Conservation (phyloP, 371 early-diverging fungal genomes). For the Capillidium heterosporum region DNA sequence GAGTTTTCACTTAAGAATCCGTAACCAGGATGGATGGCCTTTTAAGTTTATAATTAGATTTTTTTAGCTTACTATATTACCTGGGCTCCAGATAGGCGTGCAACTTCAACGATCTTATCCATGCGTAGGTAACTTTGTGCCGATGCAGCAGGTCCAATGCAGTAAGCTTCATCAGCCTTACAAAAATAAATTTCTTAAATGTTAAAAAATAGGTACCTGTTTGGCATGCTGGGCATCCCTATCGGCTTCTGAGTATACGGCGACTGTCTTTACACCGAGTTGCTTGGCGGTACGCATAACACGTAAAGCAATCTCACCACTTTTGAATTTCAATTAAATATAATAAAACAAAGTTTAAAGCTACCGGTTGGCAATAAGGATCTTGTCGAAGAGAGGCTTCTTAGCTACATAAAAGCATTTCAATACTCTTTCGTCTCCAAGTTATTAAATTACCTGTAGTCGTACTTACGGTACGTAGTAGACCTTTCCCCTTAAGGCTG, state of each 20-base stretch:
- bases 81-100: conserved; percentile 65
- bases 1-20: conserved; percentile 95
- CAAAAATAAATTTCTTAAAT: no score
- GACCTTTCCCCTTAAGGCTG: no score
- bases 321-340: conserved; percentile 5
- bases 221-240: conserved; percentile 58
- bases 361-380: conserved; percentile 69
- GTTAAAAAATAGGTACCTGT: conserved; percentile 22
- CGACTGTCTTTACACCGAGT: conserved; percentile 88
- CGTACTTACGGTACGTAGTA: no score
- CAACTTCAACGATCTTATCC: conserved; percentile 68
- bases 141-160: conserved; percentile 75
- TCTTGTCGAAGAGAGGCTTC: conserved; percentile 65
- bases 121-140: conserved; percentile 71
- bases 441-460: no score
- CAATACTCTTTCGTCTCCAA: no score
- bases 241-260: conserved; percentile 90
- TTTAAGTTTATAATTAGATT: not conserved
- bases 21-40: conserved; percentile 91
- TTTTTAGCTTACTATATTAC: conserved; percentile 13
- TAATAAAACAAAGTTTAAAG: not conserved
- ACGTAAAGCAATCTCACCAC: conserved; percentile 81
- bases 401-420: not conserved
- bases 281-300: conserved; percentile 70
- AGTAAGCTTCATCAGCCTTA: conserved; percentile 89